phyloP scores from a whole-genome alignment of 495 filamentous ascomycete genomes.

The Eremomyces bilateralis region DNA sequence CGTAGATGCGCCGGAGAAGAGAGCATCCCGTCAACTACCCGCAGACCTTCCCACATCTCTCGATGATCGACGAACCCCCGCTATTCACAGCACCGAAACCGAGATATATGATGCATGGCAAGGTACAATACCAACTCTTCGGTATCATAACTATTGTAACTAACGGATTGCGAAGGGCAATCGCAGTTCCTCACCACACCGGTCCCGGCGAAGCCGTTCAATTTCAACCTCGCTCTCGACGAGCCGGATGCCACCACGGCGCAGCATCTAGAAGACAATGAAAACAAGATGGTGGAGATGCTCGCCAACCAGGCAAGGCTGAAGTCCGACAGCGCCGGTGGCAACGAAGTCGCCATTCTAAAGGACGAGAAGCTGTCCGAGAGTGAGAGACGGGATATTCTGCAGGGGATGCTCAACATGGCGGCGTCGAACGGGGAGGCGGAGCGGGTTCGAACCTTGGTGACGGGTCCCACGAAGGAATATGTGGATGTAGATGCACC shows the following conservation, averaged over 20 bases:
- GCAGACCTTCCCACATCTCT: slow-evolving; percentile 76
- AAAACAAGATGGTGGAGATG: slow-evolving; percentile 84
- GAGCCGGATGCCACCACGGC: slow-evolving; percentile 42
- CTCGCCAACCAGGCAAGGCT: slow-evolving; percentile 79
- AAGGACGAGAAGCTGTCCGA: slow-evolving; percentile 49
- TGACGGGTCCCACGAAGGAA: slow-evolving; percentile 49
- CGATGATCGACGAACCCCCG: slow-evolving; percentile 59
- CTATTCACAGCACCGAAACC: slow-evolving; percentile 40
- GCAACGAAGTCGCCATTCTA: slow-evolving; percentile 62
- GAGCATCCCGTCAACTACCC: slow-evolving; percentile 44
- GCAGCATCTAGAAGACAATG: slow-evolving; percentile 51
- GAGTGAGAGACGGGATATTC: slow-evolving; percentile 51
- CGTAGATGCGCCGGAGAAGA: too few relatives aligned
- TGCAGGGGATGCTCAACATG: slow-evolving; percentile 84
- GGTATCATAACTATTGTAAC: too few relatives aligned
- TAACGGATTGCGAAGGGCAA: slow-evolving; percentile 39
- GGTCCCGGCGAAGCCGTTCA: slow-evolving; percentile 57
- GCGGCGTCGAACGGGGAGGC: slow-evolving; percentile 92
- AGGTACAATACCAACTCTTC: slow-evolving; percentile 30
- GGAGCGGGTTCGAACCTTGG: slow-evolving; percentile 51
- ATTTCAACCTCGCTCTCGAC: slow-evolving; percentile 67
- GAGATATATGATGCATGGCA: slow-evolving; percentile 99
- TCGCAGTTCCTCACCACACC: slow-evolving; percentile 82
- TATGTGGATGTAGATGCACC: slow-evolving; percentile 77
- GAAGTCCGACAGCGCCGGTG: slow-evolving; percentile 43